Evolutionary conservation across 495 filamentous ascomycete genomes (phyloP).

Genomic region (Delitschia confertaspora): DNA sequence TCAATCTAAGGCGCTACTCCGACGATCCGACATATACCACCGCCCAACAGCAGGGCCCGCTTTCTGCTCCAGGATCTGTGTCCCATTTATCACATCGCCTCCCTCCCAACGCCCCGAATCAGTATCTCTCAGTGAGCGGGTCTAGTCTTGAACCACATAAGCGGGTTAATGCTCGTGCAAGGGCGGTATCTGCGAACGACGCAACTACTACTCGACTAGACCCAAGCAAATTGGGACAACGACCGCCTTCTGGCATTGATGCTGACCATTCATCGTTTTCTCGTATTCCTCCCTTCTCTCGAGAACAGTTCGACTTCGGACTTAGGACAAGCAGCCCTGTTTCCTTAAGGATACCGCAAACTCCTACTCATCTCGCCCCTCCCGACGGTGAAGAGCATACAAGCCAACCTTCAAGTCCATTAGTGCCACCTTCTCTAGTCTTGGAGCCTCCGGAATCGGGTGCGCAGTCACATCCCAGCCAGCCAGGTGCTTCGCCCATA

Average conservation of each 20-base stretch:
- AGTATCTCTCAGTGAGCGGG: slow-evolving; percentile 21
- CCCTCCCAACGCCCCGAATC: slow-evolving; percentile 22
- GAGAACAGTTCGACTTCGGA: slow-evolving; percentile 21
- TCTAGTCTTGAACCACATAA: slow-evolving; percentile 31
- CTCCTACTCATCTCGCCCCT: slow-evolving; percentile 16
- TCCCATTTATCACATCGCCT: slow-evolving; percentile 29
- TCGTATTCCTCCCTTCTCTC: slow-evolving; percentile 40
- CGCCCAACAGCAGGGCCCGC: slow-evolving; percentile 42
- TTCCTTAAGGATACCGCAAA: slow-evolving; percentile 4
- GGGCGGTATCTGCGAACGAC: slow-evolving; percentile 64
- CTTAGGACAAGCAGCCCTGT: too few relatives aligned
- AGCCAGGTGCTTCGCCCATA: slow-evolving; percentile 33
- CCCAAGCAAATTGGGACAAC: slow-evolving; percentile 13
- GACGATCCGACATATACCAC: slow-evolving; percentile 47
- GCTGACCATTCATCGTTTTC: slow-evolving; percentile 23
- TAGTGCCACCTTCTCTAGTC: slow-evolving; percentile 9
- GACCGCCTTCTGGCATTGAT: slow-evolving; percentile 28
- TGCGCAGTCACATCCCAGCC: slow-evolving; percentile 15
- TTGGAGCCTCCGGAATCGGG: slow-evolving; percentile 3
- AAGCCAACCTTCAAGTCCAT: slow-evolving; percentile 26
- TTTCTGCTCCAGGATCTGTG: slow-evolving; percentile 45
- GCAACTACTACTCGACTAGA: slow-evolving; percentile 29
- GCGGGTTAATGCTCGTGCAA: slow-evolving; percentile 35
- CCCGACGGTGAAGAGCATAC: slow-evolving; percentile 7
- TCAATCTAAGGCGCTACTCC: slow-evolving; percentile 63